Evolutionary conservation across 1,284 basidiomycete genomes (phyloP).

Genomic region (Ganoderma sinense): DNA sequence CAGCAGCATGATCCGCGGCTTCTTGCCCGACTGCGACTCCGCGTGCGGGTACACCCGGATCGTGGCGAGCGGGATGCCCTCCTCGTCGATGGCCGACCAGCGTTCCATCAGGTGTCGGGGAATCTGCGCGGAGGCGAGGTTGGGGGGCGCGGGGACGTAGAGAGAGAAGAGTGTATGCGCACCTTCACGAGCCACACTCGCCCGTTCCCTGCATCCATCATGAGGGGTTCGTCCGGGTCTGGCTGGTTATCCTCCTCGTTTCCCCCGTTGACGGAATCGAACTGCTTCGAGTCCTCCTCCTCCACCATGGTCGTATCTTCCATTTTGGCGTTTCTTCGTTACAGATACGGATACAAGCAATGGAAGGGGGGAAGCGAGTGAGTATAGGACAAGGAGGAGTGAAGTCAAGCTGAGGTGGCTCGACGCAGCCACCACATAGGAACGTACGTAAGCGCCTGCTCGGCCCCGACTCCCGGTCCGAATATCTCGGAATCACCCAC

Average conservation of each 20-base stretch:
- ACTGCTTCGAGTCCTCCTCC: slow-evolving; percentile 73
- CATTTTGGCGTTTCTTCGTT: slow-evolving; percentile 41
- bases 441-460: not conserved
- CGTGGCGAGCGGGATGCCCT: slow-evolving; percentile 74
- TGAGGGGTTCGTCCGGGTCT: slow-evolving; percentile 79
- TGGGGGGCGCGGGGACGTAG: slow-evolving; percentile 49
- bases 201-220: slow-evolving; percentile 75
- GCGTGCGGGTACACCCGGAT: slow-evolving; percentile 73
- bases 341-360: not conserved
- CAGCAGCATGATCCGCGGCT: slow-evolving; percentile 71
- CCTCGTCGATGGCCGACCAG: slow-evolving; percentile 68
- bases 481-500: not conserved
- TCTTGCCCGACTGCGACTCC: slow-evolving; percentile 49
- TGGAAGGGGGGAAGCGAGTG: not conserved
- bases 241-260: slow-evolving; percentile 70
- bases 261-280: slow-evolving; percentile 56
- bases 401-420: not conserved
- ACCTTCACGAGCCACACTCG: slow-evolving; percentile 85
- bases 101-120: slow-evolving; percentile 76
- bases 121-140: slow-evolving; percentile 51
- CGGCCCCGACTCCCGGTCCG: not conserved
- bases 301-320: slow-evolving; percentile 50
- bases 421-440: not conserved
- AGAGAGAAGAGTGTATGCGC: slow-evolving; percentile 6
- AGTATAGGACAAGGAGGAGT: not conserved